Evolutionary conservation across 331 rosid species (phyloP).

Genomic region (Rosa hybrid): DNA sequence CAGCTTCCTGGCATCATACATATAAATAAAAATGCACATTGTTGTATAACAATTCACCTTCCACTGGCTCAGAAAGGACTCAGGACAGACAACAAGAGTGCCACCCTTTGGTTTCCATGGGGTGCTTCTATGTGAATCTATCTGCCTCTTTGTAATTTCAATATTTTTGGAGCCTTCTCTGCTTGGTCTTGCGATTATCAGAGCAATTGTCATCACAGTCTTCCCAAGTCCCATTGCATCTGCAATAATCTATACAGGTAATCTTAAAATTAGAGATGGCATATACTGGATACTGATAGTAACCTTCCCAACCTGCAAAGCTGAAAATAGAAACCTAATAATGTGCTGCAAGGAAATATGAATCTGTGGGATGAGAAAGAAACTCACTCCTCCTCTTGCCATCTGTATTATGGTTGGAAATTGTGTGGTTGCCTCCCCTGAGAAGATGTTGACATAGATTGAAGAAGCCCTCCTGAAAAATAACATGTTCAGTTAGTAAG

Average conservation of each 20-base stretch:
- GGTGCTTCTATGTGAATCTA: conserved; percentile 23
- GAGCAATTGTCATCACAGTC: conserved; percentile 84
- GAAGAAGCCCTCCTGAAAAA: conserved; percentile 50
- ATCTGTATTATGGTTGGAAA: conserved; percentile 70
- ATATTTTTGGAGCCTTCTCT: conserved; percentile 32
- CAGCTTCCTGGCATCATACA: neutral
- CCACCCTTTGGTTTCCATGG: conserved; percentile 53
- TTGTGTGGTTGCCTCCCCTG: conserved; percentile 64
- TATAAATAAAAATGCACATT: neutral
- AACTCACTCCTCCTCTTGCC: conserved; percentile 95
- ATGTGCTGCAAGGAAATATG: neutral
- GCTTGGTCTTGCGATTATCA: conserved; percentile 59
- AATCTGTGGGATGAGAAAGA: conserved; percentile 15
- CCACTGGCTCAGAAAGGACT: conserved; percentile 89
- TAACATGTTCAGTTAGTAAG: conserved; percentile 10
- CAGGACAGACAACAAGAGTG: conserved; percentile 85
- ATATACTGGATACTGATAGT: neutral
- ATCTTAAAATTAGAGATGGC: conserved; percentile 13
- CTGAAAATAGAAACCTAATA: neutral
- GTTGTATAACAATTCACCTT: conserved; percentile 45
- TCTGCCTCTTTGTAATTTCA: conserved; percentile 16
- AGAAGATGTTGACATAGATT: conserved; percentile 67
- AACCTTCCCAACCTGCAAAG: neutral
- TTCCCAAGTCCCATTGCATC: conserved; percentile 98
- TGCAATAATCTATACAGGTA: conserved; percentile 57